phyloP scores from a whole-genome alignment of 2,329 filamentous ascomycete genomes.

The Byssothecium circinans region DNA sequence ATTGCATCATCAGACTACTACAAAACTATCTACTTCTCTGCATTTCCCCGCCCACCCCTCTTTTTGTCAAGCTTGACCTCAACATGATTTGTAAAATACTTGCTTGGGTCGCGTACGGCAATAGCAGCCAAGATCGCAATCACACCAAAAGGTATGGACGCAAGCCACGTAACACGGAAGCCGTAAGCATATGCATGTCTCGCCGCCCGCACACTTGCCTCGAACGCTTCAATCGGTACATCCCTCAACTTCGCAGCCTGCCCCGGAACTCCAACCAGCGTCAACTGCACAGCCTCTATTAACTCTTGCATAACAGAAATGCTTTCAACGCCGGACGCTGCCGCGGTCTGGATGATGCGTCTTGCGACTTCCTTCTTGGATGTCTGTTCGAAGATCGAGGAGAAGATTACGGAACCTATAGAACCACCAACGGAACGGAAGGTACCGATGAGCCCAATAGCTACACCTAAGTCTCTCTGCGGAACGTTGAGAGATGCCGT shows the following conservation, averaged over 20 bases:
- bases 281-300: constrained; percentile 34
- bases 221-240: constrained; percentile 11
- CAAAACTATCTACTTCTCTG: neutral
- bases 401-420: constrained; percentile 25
- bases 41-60: neutral
- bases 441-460: constrained; percentile 23
- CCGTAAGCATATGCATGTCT: constrained; percentile 34
- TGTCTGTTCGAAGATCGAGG: constrained; percentile 21
- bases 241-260: constrained; percentile 17
- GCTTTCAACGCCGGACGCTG: constrained; percentile 25
- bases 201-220: constrained; percentile 23
- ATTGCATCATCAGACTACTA: no score
- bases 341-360: constrained; percentile 31
- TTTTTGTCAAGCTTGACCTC: constrained; percentile 35
- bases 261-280: constrained; percentile 33
- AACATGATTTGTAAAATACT: constrained; percentile 36
- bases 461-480: constrained; percentile 22
- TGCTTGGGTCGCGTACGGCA: constrained; percentile 31
- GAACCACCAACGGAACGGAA: constrained; percentile 23
- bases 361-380: constrained; percentile 29
- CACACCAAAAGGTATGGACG: constrained; percentile 29
- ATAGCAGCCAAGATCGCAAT: constrained; percentile 19
- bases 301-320: constrained; percentile 18
- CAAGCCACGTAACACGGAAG: constrained; percentile 27
- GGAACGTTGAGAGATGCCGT: constrained; percentile 22